Evolutionary conservation across 306 rosid species (phyloP).

Genomic region (Elaeagnus macrophylla): DNA sequence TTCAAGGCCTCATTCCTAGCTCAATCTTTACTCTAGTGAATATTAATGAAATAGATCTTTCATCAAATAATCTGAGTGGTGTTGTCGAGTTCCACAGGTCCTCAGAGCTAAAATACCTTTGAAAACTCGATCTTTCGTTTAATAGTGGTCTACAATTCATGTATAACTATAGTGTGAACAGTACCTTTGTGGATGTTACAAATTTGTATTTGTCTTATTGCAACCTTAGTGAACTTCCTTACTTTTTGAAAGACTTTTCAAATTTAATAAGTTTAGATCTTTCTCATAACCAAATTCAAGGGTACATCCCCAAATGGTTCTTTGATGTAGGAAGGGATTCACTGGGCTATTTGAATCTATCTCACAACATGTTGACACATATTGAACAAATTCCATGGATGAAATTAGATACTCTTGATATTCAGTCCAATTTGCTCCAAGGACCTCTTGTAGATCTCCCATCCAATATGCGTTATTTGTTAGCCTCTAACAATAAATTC

Average conservation of each 20-base stretch:
- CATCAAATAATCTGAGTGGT: conserved; percentile 7
- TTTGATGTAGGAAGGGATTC: not conserved
- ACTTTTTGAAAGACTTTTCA: not conserved
- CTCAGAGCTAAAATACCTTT: not conserved
- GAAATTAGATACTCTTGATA: not conserved
- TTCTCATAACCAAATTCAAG: conserved; percentile 1
- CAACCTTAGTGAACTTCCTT: not conserved
- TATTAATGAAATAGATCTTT: not conserved
- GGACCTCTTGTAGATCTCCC: conserved; percentile 7
- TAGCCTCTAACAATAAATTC: conserved; percentile 1
- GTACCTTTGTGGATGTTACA: not conserved
- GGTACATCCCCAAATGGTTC: conserved; percentile 5
- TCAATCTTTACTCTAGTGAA: not conserved
- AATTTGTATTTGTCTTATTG: conserved; percentile 4
- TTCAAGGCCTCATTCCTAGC: conserved; percentile 2
- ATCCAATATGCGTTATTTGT: not conserved
- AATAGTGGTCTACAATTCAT: not conserved
- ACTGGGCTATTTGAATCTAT: not conserved
- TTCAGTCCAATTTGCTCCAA: not conserved
- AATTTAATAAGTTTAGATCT: not conserved
- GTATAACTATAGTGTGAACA: not conserved
- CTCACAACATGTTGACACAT: conserved; percentile 2
- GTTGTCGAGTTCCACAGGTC: not conserved
- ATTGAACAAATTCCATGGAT: conserved; percentile 1
- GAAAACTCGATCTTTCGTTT: not conserved